Evolutionary conservation across 306 rosid species (phyloP).

Genomic region (Echinosophora koreensis): DNA sequence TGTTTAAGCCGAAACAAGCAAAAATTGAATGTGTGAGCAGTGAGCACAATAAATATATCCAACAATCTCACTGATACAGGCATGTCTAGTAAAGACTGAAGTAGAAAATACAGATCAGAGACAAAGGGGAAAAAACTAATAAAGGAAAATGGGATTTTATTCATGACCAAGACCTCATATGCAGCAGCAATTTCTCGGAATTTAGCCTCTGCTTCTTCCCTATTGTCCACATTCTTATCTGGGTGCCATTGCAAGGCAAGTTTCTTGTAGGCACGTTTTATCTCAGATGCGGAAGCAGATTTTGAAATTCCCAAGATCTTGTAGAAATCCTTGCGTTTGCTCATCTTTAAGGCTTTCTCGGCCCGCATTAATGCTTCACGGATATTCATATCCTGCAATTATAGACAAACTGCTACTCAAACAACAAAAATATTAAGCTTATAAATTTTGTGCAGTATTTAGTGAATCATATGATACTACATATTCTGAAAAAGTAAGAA

Average conservation of each 20-base stretch:
- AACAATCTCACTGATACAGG: conserved; percentile 7
- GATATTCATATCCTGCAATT: conserved; percentile 85
- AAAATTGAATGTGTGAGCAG: conserved; percentile 19
- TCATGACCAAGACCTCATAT: conserved; percentile 72
- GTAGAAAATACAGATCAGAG: neutral
- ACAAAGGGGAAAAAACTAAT: neutral
- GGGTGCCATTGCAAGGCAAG: conserved; percentile 99
- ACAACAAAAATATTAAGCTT: conserved; percentile 9
- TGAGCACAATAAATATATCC: neutral
- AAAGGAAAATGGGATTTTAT: conserved; percentile 1
- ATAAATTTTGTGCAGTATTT: neutral
- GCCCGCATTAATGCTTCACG: conserved; percentile 89
- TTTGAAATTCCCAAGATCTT: conserved; percentile 92
- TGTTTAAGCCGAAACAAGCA: neutral
- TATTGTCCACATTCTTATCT: conserved; percentile 89
- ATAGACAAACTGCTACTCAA: conserved; percentile 37
- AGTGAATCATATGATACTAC: conserved; percentile 21
- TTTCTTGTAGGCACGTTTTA: conserved; percentile 96
- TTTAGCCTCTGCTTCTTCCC: conserved; percentile 94
- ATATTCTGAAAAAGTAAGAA: neutral
- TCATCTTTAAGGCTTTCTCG: conserved; percentile 93
- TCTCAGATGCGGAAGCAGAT: conserved; percentile 79
- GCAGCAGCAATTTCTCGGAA: conserved; percentile 96
- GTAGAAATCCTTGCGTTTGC: conserved; percentile 98
- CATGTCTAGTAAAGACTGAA: neutral